Conservation (phyloP, 805 yeast species). For the Yarrowia sp. region DNA sequence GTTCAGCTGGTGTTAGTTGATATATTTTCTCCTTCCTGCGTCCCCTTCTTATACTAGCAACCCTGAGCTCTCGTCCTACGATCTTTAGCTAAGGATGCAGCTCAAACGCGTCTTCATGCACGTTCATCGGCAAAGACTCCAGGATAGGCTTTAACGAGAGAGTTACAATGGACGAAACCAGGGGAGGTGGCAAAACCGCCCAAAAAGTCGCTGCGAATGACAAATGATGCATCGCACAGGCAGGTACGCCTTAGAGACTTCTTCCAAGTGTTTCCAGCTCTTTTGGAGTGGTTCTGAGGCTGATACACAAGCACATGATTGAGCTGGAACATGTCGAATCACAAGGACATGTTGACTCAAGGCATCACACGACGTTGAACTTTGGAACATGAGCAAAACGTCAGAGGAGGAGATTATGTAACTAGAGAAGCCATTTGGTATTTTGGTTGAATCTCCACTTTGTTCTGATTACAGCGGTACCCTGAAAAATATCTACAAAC, state of each 20-base stretch:
- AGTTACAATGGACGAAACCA: neutral
- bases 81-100: neutral
- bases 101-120: neutral
- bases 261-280: neutral
- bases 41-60: neutral
- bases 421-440: too few species aligned
- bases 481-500: too few species aligned
- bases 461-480: too few species aligned
- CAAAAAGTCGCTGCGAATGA: neutral
- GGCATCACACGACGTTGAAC: too few species aligned
- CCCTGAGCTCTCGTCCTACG: too few species aligned
- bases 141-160: slow-evolving; percentile 7
- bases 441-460: too few species aligned
- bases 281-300: neutral
- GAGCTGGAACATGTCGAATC: too few species aligned
- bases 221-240: neutral
- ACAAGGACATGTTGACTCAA: too few species aligned
- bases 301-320: neutral
- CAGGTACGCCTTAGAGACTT: neutral
- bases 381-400: too few species aligned
- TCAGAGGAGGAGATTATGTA: too few species aligned
- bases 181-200: neutral
- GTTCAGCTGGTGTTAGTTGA: too few species aligned
- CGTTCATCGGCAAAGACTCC: slow-evolving; percentile 3
- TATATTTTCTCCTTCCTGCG: too few species aligned